These are phyloP conservation scores for Thozetella sp. DNA, from an alignment of 495 filamentous ascomycete genomes.

Conservation along the genomic window DNA sequence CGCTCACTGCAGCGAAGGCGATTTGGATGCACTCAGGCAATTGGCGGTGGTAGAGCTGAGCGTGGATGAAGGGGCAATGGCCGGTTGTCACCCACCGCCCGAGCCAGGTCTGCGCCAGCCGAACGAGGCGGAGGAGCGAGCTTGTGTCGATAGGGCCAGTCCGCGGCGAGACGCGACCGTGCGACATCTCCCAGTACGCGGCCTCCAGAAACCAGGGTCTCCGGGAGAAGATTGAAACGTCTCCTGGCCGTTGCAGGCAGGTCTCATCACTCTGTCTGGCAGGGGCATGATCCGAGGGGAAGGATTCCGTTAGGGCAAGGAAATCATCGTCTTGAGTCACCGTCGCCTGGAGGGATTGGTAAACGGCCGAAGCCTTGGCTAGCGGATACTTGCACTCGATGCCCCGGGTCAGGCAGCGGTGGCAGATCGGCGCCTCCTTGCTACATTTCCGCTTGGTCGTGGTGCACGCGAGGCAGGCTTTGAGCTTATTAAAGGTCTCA, in stretches of 20 bases:
- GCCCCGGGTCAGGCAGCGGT: conserved; percentile 15
- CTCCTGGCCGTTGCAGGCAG: too few relatives aligned
- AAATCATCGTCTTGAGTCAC: not conserved
- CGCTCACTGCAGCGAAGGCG: conserved; percentile 17
- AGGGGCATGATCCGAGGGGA: not conserved
- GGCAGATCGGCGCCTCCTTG: conserved; percentile 20
- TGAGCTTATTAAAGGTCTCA: not conserved
- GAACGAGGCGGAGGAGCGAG: conserved; percentile 15
- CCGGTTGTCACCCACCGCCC: conserved; percentile 22
- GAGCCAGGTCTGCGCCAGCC: conserved; percentile 15
- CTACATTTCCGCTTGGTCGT: conserved; percentile 28
- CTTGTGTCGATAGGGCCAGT: not conserved
- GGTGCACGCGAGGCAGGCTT: conserved; percentile 22
- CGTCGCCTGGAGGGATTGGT: not conserved
- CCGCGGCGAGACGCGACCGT: conserved; percentile 4
- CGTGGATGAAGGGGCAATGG: conserved; percentile 19
- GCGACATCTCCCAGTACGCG: conserved; percentile 15
- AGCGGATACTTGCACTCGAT: conserved; percentile 21
- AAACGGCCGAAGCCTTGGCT: not conserved
- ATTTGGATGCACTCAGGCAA: conserved; percentile 24
- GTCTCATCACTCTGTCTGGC: not conserved
- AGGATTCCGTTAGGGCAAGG: not conserved
- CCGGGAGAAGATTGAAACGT: too few relatives aligned
- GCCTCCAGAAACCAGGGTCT: conserved; percentile 19
- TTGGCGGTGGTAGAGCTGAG: conserved; percentile 13